phyloP scores from a whole-genome alignment of 805 yeast genomes.

The Saccharomyces paradoxus region DNA sequence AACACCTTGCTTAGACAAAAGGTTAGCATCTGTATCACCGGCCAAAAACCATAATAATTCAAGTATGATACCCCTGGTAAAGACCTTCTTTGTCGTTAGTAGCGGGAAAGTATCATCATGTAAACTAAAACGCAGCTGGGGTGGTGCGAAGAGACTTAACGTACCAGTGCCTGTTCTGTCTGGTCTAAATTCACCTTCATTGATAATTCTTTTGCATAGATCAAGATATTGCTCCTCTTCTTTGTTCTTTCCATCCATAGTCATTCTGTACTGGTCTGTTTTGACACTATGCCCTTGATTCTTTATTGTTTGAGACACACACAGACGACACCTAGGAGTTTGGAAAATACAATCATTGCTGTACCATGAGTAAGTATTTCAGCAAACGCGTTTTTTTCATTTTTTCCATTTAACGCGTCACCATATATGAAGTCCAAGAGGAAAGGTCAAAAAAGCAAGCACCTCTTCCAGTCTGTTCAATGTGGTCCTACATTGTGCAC shows the following conservation, averaged over 20 bases:
- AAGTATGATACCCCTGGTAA: conserved; percentile 77
- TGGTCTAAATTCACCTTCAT: conserved; percentile 82
- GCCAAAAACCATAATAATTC: conserved; percentile 89
- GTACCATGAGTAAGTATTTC: not conserved
- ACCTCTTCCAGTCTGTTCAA: not conserved
- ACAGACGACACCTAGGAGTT: not conserved
- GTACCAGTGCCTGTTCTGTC: conserved; percentile 99
- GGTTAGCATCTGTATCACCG: conserved; percentile 84
- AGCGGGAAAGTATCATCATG: conserved; percentile 72
- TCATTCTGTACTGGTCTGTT: not conserved
- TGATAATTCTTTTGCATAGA: conserved; percentile 65
- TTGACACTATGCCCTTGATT: not conserved
- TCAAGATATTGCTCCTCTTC: conserved; percentile 86
- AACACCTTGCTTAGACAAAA: conserved; percentile 74
- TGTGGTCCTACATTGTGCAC: not conserved
- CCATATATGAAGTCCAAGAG: not conserved
- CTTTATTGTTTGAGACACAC: not conserved
- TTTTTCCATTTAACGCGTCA: not conserved
- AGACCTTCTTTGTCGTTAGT: conserved; percentile 87
- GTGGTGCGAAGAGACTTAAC: conserved; percentile 84
- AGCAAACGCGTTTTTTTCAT: not conserved
- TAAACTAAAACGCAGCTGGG: conserved; percentile 79
- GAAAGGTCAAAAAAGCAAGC: not conserved
- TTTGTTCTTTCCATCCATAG: conserved; percentile 3
- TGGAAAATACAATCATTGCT: not conserved